These are phyloP conservation scores for Helotiales sp. DNA, from an alignment of 2,329 filamentous ascomycete genomes.

Conservation along the genomic window DNA sequence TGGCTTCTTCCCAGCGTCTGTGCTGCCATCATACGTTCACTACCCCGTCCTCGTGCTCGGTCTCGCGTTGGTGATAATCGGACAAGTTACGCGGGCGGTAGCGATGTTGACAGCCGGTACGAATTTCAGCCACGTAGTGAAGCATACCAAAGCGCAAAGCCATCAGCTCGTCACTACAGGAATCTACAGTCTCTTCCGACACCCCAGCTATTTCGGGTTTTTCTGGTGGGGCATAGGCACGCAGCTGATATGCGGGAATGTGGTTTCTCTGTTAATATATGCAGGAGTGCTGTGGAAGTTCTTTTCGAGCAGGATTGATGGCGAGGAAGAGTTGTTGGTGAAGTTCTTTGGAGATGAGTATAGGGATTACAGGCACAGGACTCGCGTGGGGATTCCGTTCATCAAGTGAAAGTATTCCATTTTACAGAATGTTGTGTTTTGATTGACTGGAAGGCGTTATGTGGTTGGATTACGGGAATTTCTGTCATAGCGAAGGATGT, in stretches of 20 bases:
- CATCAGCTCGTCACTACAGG: conserved; percentile 86
- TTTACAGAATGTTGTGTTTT: neutral
- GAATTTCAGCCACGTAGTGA: conserved; percentile 90
- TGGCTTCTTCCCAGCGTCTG: conserved; percentile 55
- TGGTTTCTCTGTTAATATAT: conserved; percentile 77
- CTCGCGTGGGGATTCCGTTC: conserved; percentile 82
- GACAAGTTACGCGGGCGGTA: conserved; percentile 76
- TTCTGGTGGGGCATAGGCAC: conserved; percentile 99
- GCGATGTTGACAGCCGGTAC: conserved; percentile 90
- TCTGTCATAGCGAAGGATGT: conserved; percentile 15
- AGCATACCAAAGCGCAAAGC: conserved; percentile 67
- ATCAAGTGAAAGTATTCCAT: conserved; percentile 48
- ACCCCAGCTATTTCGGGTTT: conserved; percentile 97
- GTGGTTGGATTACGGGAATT: neutral
- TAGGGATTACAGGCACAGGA: conserved; percentile 70
- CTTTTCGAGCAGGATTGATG: conserved; percentile 74
- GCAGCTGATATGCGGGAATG: conserved; percentile 87
- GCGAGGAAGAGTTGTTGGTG: conserved; percentile 79
- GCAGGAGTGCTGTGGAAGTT: conserved; percentile 81
- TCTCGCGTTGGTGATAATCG: conserved; percentile 65
- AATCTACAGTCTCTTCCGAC: conserved; percentile 76
- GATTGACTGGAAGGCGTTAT: neutral
- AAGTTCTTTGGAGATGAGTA: conserved; percentile 88
- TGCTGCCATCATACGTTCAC: conserved; percentile 38
- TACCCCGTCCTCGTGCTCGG: conserved; percentile 58